Base-by-base conservation (phyloP, 306 rosid genomes). In the Vicia faba region DNA sequence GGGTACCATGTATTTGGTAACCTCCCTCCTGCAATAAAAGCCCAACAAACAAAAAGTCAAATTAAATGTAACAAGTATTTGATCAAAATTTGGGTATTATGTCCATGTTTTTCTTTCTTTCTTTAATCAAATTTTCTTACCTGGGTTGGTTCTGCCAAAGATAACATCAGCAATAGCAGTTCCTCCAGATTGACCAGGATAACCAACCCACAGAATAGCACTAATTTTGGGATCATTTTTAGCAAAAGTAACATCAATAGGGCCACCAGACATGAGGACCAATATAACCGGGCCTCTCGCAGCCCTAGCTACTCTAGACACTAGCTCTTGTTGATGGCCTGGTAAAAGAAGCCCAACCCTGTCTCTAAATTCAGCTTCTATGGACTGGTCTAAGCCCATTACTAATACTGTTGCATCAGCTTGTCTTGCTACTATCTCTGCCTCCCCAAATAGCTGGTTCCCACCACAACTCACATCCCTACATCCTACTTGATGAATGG, bases 101-200 rank as follows among this genome's bases (percentile, higher is more conserved):
- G 23, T 20, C 2, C 23, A 20, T 20, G 23, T 20, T 20, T 20
- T 20, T 2, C 2, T 20, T 20, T 20, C 23, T 20, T 1, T 7
- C 9, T 33, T 33, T 0, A 33, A 33, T 33, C 2, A 33, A 7
- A 1, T 59, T 29, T 59, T 1, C 35, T 28, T 86, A 88, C 97
- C 86, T 39, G 97, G 96, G 63, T 84, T 91, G 3, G 74, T 83
- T 25, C 80, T 60, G 11, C 97, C 97, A 28, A 91, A 91, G 19
- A 91, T 8, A 0, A 91, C 84, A 65, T 91, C 97, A 11, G 97
- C 96, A 8, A 91, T 81, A 64, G 97, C 97, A 4, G 95, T 78
- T 25, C 97, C 97, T 4, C 97, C 97, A 5, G 93, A 93, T 59
- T 91, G 96, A 5, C 97, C 97, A 15, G 97, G 97, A 76, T 91